phyloP scores from a whole-genome alignment of 495 filamentous ascomycete species.

The Daldinia concentrica region DNA sequence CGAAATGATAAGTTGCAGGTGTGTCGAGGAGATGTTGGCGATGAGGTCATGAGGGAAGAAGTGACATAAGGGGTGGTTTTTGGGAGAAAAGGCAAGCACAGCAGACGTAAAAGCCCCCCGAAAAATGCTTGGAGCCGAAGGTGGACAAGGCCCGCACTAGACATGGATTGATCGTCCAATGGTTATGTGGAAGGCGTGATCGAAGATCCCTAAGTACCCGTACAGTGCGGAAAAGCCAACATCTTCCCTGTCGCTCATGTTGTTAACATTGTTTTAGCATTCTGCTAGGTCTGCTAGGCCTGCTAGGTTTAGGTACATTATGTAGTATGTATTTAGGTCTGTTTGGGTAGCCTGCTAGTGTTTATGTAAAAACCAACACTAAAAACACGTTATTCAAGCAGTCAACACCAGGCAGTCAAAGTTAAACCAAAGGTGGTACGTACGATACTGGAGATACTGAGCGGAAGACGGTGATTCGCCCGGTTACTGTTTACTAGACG shows the following conservation, averaged over 20 bases:
- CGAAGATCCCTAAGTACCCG: conserved; percentile 47
- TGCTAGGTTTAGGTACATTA: not conserved
- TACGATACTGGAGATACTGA: conserved; percentile 33
- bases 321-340: not conserved
- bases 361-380: not conserved
- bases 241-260: not conserved
- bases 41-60: conserved; percentile 54
- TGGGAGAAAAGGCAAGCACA: conserved; percentile 49
- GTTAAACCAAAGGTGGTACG: conserved; percentile 1
- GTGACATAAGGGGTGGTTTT: conserved; percentile 54
- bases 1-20: conserved; percentile 42
- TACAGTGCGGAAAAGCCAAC: conserved; percentile 37
- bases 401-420: not conserved
- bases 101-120: conserved; percentile 50
- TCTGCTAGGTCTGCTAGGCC: not conserved
- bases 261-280: conserved; percentile 22
- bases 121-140: conserved; percentile 47
- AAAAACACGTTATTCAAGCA: not conserved
- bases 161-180: conserved; percentile 46
- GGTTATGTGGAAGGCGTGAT: conserved; percentile 41
- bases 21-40: conserved; percentile 45
- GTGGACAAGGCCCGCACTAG: conserved; percentile 41
- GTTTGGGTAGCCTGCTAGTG: not conserved
- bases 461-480: conserved; percentile 35
- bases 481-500: conserved; percentile 28